Conservation (phyloP, 1,284 basidiomycete genomes). For the Quambalaria eucalypti region DNA sequence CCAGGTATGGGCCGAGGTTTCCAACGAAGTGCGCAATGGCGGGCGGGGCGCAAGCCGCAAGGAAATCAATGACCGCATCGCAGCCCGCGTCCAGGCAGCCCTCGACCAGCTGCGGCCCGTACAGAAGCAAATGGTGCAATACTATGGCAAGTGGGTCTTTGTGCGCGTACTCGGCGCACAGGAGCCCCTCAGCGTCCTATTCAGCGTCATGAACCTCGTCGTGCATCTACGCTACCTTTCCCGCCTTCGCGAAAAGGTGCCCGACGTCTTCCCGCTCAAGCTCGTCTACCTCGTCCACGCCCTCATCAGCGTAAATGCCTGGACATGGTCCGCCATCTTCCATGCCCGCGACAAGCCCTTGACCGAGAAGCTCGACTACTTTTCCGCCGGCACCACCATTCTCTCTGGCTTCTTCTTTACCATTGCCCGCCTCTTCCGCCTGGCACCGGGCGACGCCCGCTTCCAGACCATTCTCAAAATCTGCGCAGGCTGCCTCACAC, state of each 20-base stretch:
- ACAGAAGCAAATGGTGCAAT: slow-evolving; percentile 45
- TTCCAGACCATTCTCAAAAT: slow-evolving; percentile 17
- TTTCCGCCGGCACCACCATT: slow-evolving; percentile 69
- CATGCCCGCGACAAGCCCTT: slow-evolving; percentile 75
- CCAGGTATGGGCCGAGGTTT: slow-evolving; percentile 13
- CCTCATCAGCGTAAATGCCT: slow-evolving; percentile 72
- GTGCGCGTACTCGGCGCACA: slow-evolving; percentile 62
- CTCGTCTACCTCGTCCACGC: slow-evolving; percentile 65
- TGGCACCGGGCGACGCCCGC: slow-evolving; percentile 18
- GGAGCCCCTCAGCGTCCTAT: slow-evolving; percentile 83
- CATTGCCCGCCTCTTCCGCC: slow-evolving; percentile 39
- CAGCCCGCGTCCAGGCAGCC: slow-evolving; percentile 11
- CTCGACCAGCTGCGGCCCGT: slow-evolving; percentile 24
- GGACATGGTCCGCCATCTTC: slow-evolving; percentile 86
- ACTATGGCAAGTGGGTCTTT: slow-evolving; percentile 71
- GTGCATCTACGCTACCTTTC: slow-evolving; percentile 29
- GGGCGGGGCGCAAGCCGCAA: slow-evolving; percentile 46
- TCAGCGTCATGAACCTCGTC: slow-evolving; percentile 77
- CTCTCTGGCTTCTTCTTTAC: slow-evolving; percentile 64
- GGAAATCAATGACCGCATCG: slow-evolving; percentile 27
- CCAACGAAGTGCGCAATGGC: slow-evolving; percentile 2
- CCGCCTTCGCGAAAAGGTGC: slow-evolving; percentile 19
- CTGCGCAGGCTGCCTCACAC: slow-evolving; percentile 23
- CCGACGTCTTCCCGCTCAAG: slow-evolving; percentile 52
- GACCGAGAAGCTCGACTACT: slow-evolving; percentile 91